Evolutionary conservation across 768 basidiomycete genomes (phyloP), one percentile per base, ranked within the genome.

Genomic region (Kondoa subrosea): DNA sequence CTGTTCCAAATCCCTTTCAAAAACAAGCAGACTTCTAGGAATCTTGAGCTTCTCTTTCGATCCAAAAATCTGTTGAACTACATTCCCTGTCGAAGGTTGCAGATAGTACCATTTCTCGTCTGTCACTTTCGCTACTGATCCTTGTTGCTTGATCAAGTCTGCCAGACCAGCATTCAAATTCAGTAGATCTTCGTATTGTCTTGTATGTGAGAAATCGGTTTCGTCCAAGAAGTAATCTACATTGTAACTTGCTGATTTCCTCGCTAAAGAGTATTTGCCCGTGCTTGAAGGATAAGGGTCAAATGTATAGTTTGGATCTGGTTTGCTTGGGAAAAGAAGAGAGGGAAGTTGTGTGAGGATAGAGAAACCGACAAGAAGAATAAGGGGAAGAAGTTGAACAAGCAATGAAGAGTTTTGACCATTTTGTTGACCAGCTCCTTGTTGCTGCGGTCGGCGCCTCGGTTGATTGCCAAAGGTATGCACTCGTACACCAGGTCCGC

Each of bases 141-240:
- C 69, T 1, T 30, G 32, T 3, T 65, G 56, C 57, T 58, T 61
- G 27, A 21, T 25, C 27, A 63, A 26, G 2, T 69, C 66, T 27
- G 4, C 65, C 4, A 56, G 21, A 25, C 65, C 31, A 15, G 69
- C n/a, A 33, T 69, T 69, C 4, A 30, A 8, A 3, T 65, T 34
- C 21, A 69, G 31, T 29, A 69, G 66, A 14, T 65, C 59, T 12
- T n/a, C 21, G 58, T 72, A 80, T 68, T 95, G 86, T 0, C 88
- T 85, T 75, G 91, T 89, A n/a, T 80, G 79, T 58, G 83, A 74
- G 75, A 91, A 88, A 75, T 93, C 87, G 21, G 78, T 79, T 16
- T 81, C 79, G 74, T 92, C 87, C 72, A 96, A 89, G 73, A 85
- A 90, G 78, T 96, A 97, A 16, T 81, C 83, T 58, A 95, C 80